phyloP scores from a whole-genome alignment of 75 land plant genomes.

The Cryptomeria japonica region DNA sequence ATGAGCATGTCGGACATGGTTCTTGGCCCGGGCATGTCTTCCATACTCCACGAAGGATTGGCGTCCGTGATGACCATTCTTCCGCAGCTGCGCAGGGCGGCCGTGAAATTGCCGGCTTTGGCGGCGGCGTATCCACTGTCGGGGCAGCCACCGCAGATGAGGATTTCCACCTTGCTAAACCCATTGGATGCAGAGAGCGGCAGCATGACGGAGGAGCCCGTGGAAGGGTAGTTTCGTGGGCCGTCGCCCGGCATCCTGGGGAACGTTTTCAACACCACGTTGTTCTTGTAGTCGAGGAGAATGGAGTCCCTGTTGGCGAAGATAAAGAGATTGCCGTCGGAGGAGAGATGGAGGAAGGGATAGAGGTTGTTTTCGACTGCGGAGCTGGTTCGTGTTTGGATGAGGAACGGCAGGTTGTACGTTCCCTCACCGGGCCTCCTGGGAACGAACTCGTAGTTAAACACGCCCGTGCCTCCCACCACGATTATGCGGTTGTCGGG shows the following conservation, averaged over 20 bases:
- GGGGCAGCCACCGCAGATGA: slow-evolving; percentile 77
- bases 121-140: slow-evolving; percentile 15
- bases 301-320: slow-evolving; percentile 54
- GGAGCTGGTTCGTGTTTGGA: neutral
- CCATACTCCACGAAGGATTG: too few species aligned
- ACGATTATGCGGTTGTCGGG: too few species aligned
- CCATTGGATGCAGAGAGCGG: too few species aligned
- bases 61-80: slow-evolving; percentile 49
- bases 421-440: slow-evolving; percentile 19
- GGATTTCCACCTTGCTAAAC: slow-evolving; percentile 29
- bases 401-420: neutral
- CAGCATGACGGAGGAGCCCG: too few species aligned
- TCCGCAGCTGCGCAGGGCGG: slow-evolving; percentile 43
- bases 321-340: too few species aligned
- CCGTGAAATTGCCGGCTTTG: slow-evolving; percentile 13
- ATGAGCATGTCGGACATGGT: too few species aligned
- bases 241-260: too few species aligned
- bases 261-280: slow-evolving; percentile 22
- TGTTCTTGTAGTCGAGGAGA: slow-evolving; percentile 34
- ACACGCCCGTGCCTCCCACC: too few species aligned
- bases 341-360: slow-evolving; percentile 20
- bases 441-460: too few species aligned
- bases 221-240: too few species aligned
- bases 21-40: too few species aligned
- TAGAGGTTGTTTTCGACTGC: slow-evolving; percentile 31